A percentile compares a stretch with the other conserved stretches of the same genome.
phyloP scores from a whole-genome alignment of 208 protist genomes.

The Trypanosoma lewisi region DNA sequence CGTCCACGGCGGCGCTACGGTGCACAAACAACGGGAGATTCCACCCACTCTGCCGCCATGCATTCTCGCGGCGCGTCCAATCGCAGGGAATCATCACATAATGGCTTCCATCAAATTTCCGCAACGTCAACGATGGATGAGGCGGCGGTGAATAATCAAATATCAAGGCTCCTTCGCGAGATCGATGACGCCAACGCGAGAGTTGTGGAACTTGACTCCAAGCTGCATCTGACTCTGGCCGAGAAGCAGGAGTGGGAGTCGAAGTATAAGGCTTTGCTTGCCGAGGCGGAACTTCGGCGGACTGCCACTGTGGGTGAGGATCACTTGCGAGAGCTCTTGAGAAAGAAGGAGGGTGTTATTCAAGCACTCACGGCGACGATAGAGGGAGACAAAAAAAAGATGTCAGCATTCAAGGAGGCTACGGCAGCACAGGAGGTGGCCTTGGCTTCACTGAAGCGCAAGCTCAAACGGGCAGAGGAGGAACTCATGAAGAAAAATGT shows the following conservation, averaged over 20 bases:
- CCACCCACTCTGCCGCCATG: neutral
- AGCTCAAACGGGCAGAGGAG: slow-evolving; percentile 51
- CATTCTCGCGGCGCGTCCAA: neutral
- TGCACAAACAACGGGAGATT: slow-evolving; percentile 10
- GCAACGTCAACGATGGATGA: slow-evolving; percentile 26
- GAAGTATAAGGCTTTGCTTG: slow-evolving; percentile 51
- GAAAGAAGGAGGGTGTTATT: slow-evolving; percentile 57
- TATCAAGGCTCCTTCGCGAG: slow-evolving; percentile 49
- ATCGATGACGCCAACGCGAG: slow-evolving; percentile 32
- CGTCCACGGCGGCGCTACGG: slow-evolving; percentile 27
- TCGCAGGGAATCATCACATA: neutral
- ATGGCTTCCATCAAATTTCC: neutral
- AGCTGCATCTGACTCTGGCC: slow-evolving; percentile 30
- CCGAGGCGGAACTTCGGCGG: slow-evolving; percentile 27
- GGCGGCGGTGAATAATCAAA: slow-evolving; percentile 36
- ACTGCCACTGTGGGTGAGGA: slow-evolving; percentile 9
- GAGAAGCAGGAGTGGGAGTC: slow-evolving; percentile 39
- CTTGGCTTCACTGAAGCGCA: slow-evolving; percentile 44
- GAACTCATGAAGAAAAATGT: slow-evolving; percentile 41
- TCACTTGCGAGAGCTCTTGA: slow-evolving; percentile 38
- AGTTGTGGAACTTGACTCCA: slow-evolving; percentile 38
- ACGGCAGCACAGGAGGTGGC: slow-evolving; percentile 49
- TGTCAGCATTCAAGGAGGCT: slow-evolving; percentile 52
- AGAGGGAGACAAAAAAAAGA: slow-evolving; percentile 40
- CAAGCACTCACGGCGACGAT: slow-evolving; percentile 41